A percentile compares a stretch with the other conserved stretches of the same genome.
These are phyloP conservation scores for Mucuna pruriens DNA, from an alignment of 306 rosid species.

Conservation along the genomic window DNA sequence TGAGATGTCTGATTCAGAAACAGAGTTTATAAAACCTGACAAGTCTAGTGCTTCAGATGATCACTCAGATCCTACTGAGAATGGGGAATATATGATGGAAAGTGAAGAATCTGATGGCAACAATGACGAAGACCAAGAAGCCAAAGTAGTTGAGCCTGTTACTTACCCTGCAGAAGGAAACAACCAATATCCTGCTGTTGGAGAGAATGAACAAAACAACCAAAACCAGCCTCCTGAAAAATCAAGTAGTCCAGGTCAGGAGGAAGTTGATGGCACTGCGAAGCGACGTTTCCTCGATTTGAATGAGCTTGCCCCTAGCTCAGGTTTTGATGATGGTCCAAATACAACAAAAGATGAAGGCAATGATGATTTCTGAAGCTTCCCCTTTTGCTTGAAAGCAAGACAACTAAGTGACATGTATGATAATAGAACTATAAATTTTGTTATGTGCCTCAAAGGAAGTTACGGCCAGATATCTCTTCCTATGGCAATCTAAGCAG, in stretches of 20 bases:
- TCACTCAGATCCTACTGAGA: constrained; percentile 66
- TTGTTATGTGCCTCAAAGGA: constrained; percentile 69
- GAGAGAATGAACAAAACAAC: constrained; percentile 28
- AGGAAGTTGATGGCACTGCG: constrained; percentile 65
- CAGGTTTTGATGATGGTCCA: constrained; percentile 86
- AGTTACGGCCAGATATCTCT: constrained; percentile 54
- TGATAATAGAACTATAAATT: constrained; percentile 70
- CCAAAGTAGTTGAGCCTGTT: constrained; percentile 57
- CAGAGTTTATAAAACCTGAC: constrained; percentile 65
- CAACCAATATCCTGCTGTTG: constrained; percentile 38
- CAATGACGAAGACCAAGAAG: constrained; percentile 56
- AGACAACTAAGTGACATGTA: constrained; percentile 52
- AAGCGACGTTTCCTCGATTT: constrained; percentile 87
- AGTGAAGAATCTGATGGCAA: constrained; percentile 79
- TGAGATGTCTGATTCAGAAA: constrained; percentile 82
- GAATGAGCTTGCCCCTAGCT: constrained; percentile 88
- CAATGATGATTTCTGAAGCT: constrained; percentile 61
- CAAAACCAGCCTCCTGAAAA: constrained; percentile 60
- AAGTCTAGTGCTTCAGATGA: constrained; percentile 61
- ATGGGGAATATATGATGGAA: constrained; percentile 69
- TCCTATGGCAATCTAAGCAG: constrained; percentile 68
- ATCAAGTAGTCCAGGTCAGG: constrained; percentile 56
- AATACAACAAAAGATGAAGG: constrained; percentile 65
- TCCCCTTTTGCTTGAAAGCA: constrained; percentile 42
- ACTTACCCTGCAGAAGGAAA: constrained; percentile 47